A percentile compares a stretch with the other conserved stretches of the same genome.
phyloP scores from a whole-genome alignment of 2,329 filamentous ascomycete genomes.

The Claviceps citrina region DNA sequence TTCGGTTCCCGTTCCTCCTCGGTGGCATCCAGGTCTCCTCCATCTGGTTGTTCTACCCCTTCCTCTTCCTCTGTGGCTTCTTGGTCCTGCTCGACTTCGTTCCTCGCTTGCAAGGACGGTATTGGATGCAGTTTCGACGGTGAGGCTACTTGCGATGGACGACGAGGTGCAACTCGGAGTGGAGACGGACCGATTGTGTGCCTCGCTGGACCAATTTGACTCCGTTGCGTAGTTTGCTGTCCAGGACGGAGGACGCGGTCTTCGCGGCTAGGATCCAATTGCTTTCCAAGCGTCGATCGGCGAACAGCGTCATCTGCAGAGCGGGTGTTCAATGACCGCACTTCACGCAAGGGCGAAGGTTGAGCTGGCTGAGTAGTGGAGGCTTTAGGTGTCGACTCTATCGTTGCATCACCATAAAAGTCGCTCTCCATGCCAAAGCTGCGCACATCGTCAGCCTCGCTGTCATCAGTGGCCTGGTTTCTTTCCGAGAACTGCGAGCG shows the following conservation, averaged over 20 bases:
- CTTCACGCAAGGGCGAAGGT: not conserved
- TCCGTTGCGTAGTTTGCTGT: not conserved
- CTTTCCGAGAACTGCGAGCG: not conserved
- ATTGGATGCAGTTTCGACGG: not conserved
- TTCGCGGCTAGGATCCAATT: not conserved
- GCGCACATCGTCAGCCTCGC: constrained; percentile 18
- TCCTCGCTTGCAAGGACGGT: not conserved
- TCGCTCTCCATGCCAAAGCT: constrained; percentile 24
- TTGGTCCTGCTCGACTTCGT: not conserved
- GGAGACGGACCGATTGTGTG: constrained; percentile 1
- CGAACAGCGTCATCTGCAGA: not conserved
- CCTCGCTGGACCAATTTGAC: not conserved
- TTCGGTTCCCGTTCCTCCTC: constrained; percentile 2
- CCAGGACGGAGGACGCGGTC: constrained; percentile 2
- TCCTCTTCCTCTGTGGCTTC: not conserved
- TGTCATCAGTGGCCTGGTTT: constrained; percentile 7
- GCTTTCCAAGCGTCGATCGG: not conserved
- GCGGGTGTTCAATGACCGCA: not conserved
- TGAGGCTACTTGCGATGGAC: not conserved
- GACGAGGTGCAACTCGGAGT: constrained; percentile 3
- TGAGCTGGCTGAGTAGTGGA: not conserved
- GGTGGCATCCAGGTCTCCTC: not conserved
- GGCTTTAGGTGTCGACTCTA: constrained; percentile 15
- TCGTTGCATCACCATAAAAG: constrained; percentile 22
- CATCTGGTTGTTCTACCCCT: not conserved